These are phyloP conservation scores for Davidsoniella neocaledoniae DNA, from an alignment of 2,329 filamentous ascomycete species.

Conservation along the genomic window DNA sequence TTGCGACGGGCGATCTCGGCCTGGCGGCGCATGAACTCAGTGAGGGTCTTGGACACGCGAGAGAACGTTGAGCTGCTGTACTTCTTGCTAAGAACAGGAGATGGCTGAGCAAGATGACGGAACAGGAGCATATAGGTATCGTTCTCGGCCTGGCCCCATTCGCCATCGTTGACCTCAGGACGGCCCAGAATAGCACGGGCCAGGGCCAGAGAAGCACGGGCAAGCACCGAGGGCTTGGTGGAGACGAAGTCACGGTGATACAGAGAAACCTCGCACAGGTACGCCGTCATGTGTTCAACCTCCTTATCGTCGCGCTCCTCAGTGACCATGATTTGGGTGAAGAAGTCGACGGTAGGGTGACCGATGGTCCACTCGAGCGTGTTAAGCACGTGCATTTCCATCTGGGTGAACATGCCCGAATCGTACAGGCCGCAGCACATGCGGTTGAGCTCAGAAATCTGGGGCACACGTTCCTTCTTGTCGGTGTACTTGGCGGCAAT, in stretches of 20 bases:
- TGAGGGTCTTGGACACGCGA: slow-evolving; percentile 36
- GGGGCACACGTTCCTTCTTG: slow-evolving; percentile 96
- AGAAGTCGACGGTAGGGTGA: slow-evolving; percentile 89
- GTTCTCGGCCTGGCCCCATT: slow-evolving; percentile 61
- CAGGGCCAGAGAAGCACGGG: slow-evolving; percentile 69
- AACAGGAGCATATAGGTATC: slow-evolving; percentile 44
- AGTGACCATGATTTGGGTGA: slow-evolving; percentile 70
- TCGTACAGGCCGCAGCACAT: slow-evolving; percentile 99
- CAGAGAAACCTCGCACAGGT: slow-evolving; percentile 85
- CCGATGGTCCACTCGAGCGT: slow-evolving; percentile 93
- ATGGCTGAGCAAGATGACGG: slow-evolving; percentile 42
- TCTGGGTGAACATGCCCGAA: slow-evolving; percentile 98
- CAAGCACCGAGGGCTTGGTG: slow-evolving; percentile 78
- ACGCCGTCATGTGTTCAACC: slow-evolving; percentile 85
- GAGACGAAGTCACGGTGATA: slow-evolving; percentile 97
- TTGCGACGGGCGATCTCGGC: slow-evolving; percentile 35
- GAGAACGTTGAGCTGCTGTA: slow-evolving; percentile 38
- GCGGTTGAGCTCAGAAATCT: slow-evolving; percentile 90
- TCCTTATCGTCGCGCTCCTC: slow-evolving; percentile 67
- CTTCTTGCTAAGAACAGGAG: slow-evolving; percentile 40
- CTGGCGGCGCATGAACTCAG: slow-evolving; percentile 43
- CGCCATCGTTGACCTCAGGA: slow-evolving; percentile 55
- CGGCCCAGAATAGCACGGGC: slow-evolving; percentile 73
- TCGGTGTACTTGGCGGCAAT: slow-evolving; percentile 98
- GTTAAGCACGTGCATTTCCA: slow-evolving; percentile 99